Evolutionary conservation across 2,329 filamentous ascomycete species (phyloP).

Genomic region (Colletotrichum falcatum): DNA sequence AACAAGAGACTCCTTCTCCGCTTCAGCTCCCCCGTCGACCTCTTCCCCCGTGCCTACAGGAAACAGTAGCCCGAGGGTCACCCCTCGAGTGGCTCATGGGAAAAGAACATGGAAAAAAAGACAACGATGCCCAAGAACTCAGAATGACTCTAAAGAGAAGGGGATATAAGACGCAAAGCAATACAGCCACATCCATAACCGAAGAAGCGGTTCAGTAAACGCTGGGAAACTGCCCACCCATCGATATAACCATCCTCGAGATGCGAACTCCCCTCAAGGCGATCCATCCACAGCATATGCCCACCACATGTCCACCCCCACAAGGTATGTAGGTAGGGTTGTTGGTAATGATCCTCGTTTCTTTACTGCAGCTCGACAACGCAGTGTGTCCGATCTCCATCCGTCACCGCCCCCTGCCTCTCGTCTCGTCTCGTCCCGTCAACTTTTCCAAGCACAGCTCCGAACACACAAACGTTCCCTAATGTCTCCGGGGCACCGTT

Average conservation of each 20-base stretch:
- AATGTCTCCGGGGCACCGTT: background rate
- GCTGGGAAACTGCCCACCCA: constrained; percentile 1
- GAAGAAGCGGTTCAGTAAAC: constrained; percentile 8
- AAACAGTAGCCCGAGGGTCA: background rate
- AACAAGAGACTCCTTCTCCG: background rate
- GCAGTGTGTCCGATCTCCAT: background rate
- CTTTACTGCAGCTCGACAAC: constrained; percentile 1
- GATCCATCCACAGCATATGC: background rate
- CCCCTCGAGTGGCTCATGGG: background rate
- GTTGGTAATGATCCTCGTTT: background rate
- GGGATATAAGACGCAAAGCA: constrained; percentile 6
- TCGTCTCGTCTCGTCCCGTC: background rate
- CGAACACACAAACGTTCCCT: background rate
- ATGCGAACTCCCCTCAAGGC: constrained; percentile 1
- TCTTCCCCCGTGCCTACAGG: background rate
- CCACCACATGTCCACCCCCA: background rate
- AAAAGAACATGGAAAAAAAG: background rate
- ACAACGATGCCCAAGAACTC: background rate
- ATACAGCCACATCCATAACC: constrained; percentile 1
- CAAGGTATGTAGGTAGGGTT: background rate
- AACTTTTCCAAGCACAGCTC: background rate
- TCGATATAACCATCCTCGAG: background rate
- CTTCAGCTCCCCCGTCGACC: background rate
- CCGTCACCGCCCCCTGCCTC: background rate
- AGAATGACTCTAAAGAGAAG: background rate